Evolutionary conservation across 164 flowering plant genomes (phyloP).

Genomic region (Aristolochia fimbriata): DNA sequence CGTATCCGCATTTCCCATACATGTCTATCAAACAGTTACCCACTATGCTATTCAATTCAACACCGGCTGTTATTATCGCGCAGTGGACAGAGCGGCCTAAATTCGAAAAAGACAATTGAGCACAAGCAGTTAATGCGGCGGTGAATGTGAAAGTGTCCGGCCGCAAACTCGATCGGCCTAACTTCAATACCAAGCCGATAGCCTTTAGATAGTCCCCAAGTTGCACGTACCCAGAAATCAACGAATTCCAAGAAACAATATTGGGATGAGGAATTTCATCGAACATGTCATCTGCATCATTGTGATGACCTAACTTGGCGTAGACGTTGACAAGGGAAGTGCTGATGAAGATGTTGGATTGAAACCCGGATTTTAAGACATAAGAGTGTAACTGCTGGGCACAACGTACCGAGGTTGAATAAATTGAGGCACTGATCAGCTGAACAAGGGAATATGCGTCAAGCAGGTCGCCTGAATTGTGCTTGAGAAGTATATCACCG

Average conservation of each 20-base stretch:
- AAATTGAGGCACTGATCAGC: conserved; percentile 26
- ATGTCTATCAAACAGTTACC: conserved; percentile 58
- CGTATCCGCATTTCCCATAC: conserved; percentile 56
- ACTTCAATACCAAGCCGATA: conserved; percentile 28
- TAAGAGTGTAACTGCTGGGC: conserved; percentile 42
- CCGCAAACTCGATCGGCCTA: conserved; percentile 24
- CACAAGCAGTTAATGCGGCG: conserved; percentile 43
- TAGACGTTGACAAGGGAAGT: conserved; percentile 36
- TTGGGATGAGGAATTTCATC: conserved; percentile 49
- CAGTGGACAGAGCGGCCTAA: conserved; percentile 45
- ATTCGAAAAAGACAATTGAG: conserved; percentile 20
- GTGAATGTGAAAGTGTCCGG: conserved; percentile 42
- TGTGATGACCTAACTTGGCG: conserved; percentile 15
- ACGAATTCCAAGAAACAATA: conserved; percentile 58
- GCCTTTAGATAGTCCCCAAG: conserved; percentile 31
- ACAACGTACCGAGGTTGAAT: conserved; percentile 16
- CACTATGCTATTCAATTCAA: conserved; percentile 24
- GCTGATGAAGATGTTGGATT: conserved; percentile 28
- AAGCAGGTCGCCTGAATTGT: conserved; percentile 16
- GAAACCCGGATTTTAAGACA: conserved; percentile 35
- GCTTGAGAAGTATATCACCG: background rate
- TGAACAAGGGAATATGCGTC: conserved; percentile 27
- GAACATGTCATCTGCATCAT: conserved; percentile 42
- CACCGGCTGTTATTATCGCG: conserved; percentile 34
- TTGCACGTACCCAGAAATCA: conserved; percentile 48